Conservation (phyloP, 495 filamentous ascomycete genomes). For the Aspergillus saccharolyticus region DNA sequence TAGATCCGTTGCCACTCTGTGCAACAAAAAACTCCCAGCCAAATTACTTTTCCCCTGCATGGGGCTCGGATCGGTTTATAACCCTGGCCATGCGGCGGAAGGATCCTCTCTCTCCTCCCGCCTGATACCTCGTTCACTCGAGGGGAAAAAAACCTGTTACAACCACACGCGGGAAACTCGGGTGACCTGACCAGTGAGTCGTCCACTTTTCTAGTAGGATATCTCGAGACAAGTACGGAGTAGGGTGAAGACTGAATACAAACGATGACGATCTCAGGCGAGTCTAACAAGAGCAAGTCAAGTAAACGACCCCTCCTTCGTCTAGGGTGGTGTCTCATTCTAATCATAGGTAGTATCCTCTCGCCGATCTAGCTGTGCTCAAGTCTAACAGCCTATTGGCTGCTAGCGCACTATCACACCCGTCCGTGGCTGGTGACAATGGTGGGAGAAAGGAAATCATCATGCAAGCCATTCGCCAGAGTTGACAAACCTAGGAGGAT, state of each 20-base stretch:
- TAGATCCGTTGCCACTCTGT: background rate
- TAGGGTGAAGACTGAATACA: background rate
- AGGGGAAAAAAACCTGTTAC: slow-evolving; percentile 6
- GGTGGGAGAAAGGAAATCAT: background rate
- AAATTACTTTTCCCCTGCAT: background rate
- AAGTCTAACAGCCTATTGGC: background rate
- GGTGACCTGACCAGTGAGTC: slow-evolving; percentile 9
- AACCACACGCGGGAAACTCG: slow-evolving; percentile 17
- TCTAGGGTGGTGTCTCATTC: background rate
- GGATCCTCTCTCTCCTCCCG: background rate
- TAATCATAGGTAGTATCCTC: background rate
- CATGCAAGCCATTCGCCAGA: slow-evolving; percentile 10
- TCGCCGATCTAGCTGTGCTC: background rate
- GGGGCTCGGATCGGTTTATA: background rate
- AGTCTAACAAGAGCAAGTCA: slow-evolving; percentile 1
- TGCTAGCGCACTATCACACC: background rate
- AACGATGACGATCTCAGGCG: background rate
- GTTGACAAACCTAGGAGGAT: background rate
- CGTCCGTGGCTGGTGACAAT: background rate
- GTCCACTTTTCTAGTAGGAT: no score
- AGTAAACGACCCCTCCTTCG: background rate
- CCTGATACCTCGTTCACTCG: slow-evolving; percentile 3
- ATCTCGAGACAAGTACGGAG: no score
- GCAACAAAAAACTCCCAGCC: background rate
- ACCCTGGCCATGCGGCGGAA: background rate